phyloP scores from a whole-genome alignment of 2,329 filamentous ascomycete species.

The Pezicula neosporulosa region DNA sequence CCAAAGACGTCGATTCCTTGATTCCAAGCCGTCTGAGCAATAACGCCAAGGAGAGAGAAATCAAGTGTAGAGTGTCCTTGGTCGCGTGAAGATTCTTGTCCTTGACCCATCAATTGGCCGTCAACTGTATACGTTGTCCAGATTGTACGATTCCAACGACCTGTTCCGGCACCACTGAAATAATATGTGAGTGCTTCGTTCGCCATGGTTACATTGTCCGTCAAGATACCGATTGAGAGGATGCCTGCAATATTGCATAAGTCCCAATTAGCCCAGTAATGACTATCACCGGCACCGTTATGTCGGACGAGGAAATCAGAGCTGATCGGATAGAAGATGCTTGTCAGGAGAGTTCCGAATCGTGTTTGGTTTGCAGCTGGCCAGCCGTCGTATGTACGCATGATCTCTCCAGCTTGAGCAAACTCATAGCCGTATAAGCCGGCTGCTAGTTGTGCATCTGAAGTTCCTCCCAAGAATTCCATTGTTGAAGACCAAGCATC shows the following conservation, averaged over 20 bases:
- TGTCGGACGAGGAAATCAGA: background rate
- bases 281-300: background rate
- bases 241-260: conserved; percentile 38
- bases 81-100: conserved; percentile 39
- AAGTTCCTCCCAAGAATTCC: conserved; percentile 27
- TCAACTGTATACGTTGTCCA: conserved; percentile 15
- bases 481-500: conserved; percentile 20
- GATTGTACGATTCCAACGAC: conserved; percentile 15
- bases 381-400: conserved; percentile 32
- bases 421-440: conserved; percentile 42
- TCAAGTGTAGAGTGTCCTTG: conserved; percentile 40
- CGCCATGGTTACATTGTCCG: conserved; percentile 37
- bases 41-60: conserved; percentile 33
- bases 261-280: conserved; percentile 33
- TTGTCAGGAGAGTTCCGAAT: background rate
- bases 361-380: conserved; percentile 18
- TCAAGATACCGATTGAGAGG: conserved; percentile 37
- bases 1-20: conserved; percentile 35
- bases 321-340: background rate
- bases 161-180: conserved; percentile 6
- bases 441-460: conserved; percentile 34
- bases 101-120: conserved; percentile 27
- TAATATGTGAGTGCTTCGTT: conserved; percentile 19
- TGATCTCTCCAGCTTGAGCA: conserved; percentile 40
- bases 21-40: conserved; percentile 39